Percentiles rank a stretch among this genome's conserved stretches.
Evolutionary conservation across 495 filamentous ascomycete species (phyloP).

Genomic region (Aspergillus bertholletiae): DNA sequence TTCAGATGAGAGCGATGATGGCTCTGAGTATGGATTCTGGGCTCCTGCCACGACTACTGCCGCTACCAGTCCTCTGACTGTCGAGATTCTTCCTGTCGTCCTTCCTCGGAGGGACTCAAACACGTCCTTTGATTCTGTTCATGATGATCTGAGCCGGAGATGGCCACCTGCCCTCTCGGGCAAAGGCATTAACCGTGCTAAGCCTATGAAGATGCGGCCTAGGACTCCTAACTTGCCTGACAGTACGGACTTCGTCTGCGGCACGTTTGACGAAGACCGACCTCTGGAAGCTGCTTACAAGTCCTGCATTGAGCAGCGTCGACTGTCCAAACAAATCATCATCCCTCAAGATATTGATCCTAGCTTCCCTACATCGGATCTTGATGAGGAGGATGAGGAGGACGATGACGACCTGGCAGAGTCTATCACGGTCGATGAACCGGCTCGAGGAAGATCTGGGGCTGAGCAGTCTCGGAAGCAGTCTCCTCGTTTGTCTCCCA

Average conservation of each 20-base stretch:
- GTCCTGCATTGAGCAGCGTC: constrained; percentile 75
- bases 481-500: constrained; percentile 39
- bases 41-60: constrained; percentile 57
- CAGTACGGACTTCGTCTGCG: constrained; percentile 97
- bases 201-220: constrained; percentile 59
- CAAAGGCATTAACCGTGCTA: constrained; percentile 27
- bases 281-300: constrained; percentile 91
- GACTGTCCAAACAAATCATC: constrained; percentile 68
- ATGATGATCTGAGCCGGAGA: constrained; percentile 34
- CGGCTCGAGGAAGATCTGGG: constrained; percentile 31
- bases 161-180: constrained; percentile 30
- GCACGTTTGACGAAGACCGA: constrained; percentile 92
- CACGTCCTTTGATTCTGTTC: constrained; percentile 63
- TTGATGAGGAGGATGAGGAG: constrained; percentile 76
- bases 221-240: constrained; percentile 84
- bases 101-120: constrained; percentile 51
- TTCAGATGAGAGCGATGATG: constrained; percentile 77
- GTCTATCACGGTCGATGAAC: constrained; percentile 28
- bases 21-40: constrained; percentile 76
- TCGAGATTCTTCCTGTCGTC: constrained; percentile 44
- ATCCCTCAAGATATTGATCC: constrained; percentile 97
- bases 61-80: constrained; percentile 48
- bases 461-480: constrained; percentile 22
- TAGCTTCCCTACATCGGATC: constrained; percentile 91
- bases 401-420: constrained; percentile 49